Base-by-base conservation (phyloP, 2,329 filamentous ascomycete genomes). In the Aspergillus amoenus region DNA sequence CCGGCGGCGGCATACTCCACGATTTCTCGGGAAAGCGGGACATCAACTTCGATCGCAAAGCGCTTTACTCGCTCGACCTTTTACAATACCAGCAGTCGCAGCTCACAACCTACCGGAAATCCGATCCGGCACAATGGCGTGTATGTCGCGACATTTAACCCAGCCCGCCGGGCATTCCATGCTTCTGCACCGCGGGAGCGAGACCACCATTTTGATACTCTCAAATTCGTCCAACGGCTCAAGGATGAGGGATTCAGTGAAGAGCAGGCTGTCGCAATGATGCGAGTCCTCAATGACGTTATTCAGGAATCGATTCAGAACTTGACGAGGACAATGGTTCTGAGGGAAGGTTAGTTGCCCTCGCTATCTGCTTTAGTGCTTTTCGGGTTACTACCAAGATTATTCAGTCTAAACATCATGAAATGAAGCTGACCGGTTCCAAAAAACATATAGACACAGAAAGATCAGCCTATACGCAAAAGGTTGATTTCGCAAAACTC, bases 271-370 rank as follows among this genome's bases (percentile, higher is more conserved):
- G 92, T 91, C 24, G 93, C 94, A n/a, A 94, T 97, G 89, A 97
- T 99, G 94, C 91, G 90, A 72, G 91, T 97, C 6, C 81, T 99
- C 40, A 93, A 92, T 76, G 93, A 97, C 73, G 93, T 97, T 9
- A 97, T 99, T 64, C 91, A 97, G 73, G 94, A 99, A 78, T 96
- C 91, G 72, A 97, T 99, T 66, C 93, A 97, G 74, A 97, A 97
- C 76, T 83, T 99, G 49, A 97, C 93, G 0, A 88, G 93, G 62
- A 97, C 93, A 15, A 99, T 99, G 94, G 94, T 99, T 42, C 84
- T 96, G 46, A 91, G 93, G 69, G 94, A 99, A 78, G 94, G 96
- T 77, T 86, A 90, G 66, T 62, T 13, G 17, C 8, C 18, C 37
- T 24, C 18, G 6, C 13, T n/a, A 12, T 27, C 15, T 30, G n/a